Conservation (phyloP, 1,284 basidiomycete genomes). For the Microbotryum intermedium region DNA sequence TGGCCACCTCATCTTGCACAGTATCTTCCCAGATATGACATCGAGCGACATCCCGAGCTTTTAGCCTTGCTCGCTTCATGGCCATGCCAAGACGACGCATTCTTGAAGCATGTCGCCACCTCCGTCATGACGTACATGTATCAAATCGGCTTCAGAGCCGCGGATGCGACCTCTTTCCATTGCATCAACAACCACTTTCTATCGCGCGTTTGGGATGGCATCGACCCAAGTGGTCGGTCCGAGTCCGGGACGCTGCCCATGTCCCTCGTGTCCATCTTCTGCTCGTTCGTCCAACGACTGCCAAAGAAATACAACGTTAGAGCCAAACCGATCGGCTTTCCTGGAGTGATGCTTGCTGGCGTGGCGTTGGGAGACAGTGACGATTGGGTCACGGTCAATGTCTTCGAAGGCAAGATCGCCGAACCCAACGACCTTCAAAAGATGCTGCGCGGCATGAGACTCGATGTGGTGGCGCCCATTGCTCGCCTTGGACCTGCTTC, state of each 20-base stretch:
- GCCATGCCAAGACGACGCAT: background rate
- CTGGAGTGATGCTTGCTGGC: conserved; percentile 15
- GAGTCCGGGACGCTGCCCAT: conserved; percentile 18
- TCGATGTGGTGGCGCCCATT: background rate
- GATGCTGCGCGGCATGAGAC: conserved; percentile 7
- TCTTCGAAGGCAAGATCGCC: conserved; percentile 5
- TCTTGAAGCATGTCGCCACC: conserved; percentile 5
- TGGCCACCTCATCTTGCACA: background rate
- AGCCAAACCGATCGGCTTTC: conserved; percentile 15
- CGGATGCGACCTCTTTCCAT: conserved; percentile 3
- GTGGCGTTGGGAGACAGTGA: background rate
- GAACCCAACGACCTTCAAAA: background rate
- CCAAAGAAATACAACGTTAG: conserved; percentile 8
- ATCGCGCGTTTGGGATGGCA: conserved; percentile 5
- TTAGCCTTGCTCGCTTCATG: background rate
- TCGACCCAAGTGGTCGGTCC: background rate
- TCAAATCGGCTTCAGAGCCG: conserved; percentile 1
- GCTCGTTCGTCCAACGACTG: conserved; percentile 14
- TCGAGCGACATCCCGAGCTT: background rate
- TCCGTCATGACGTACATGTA: conserved; percentile 6
- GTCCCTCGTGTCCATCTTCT: conserved; percentile 25
- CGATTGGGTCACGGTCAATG: conserved; percentile 15
- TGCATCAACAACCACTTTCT: conserved; percentile 17
- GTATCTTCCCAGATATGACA: background rate
- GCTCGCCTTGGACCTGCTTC: conserved; percentile 4